phyloP scores from a whole-genome alignment of 805 yeast species.

The Dipodascopsis uninucleata region DNA sequence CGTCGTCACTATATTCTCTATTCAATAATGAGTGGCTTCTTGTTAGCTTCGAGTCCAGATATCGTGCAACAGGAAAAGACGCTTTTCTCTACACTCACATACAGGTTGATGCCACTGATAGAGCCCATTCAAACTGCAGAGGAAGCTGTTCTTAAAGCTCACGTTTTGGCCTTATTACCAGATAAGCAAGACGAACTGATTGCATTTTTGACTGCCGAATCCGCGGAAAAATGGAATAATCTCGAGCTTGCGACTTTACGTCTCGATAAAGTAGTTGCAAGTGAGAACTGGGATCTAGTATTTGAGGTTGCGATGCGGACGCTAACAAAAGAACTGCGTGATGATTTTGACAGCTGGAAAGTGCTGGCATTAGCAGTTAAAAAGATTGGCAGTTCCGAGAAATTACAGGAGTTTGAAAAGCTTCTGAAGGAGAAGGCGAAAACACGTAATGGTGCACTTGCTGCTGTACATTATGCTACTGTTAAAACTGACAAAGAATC shows the following conservation, averaged over 20 bases:
- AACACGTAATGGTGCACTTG: constrained; percentile 57
- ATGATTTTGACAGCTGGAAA: constrained; percentile 78
- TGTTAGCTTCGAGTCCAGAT: constrained; percentile 33
- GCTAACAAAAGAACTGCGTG: constrained; percentile 46
- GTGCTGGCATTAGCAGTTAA: constrained; percentile 47
- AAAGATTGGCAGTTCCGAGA: constrained; percentile 32
- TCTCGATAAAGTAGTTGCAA: constrained; percentile 42
- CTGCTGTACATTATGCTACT: constrained; percentile 47
- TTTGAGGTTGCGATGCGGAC: constrained; percentile 41
- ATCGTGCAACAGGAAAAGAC: constrained; percentile 45
- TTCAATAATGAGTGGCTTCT: constrained; percentile 17
- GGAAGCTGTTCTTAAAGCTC: constrained; percentile 59
- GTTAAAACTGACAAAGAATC: constrained; percentile 8
- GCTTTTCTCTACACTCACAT: constrained; percentile 59
- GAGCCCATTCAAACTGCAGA: constrained; percentile 57
- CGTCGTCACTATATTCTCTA: constrained; percentile 17
- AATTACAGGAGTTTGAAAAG: constrained; percentile 36
- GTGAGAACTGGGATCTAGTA: constrained; percentile 46
- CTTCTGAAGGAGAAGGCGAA: constrained; percentile 36
- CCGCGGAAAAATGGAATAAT: constrained; percentile 41
- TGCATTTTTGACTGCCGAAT: constrained; percentile 29
- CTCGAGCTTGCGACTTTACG: constrained; percentile 54
- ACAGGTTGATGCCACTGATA: constrained; percentile 51
- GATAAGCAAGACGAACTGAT: constrained; percentile 41
- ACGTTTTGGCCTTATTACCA: constrained; percentile 39